Conservation (phyloP, 768 basidiomycete genomes). For the Boletales sp. region DNA sequence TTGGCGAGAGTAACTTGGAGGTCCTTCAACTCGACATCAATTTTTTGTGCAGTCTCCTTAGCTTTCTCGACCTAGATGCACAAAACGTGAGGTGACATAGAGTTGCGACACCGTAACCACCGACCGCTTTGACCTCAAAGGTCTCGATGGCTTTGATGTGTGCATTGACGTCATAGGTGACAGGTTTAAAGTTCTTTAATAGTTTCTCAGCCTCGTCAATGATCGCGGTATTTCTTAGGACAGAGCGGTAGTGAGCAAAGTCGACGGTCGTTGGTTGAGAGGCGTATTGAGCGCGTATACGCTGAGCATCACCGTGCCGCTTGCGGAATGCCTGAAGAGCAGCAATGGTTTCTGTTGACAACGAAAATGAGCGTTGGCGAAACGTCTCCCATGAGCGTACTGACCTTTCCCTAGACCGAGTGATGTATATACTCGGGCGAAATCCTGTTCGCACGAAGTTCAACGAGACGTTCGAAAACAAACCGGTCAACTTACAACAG, state of each 20-base stretch:
- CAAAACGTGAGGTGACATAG: constrained; percentile 2
- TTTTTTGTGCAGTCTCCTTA: constrained; percentile 84
- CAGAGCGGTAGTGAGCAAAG: constrained; percentile 84
- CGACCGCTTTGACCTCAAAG: constrained; percentile 93
- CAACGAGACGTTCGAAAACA: neutral
- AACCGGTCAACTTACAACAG: constrained; percentile 45
- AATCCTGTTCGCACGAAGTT: constrained; percentile 52
- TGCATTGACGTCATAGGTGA: constrained; percentile 85
- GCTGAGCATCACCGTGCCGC: constrained; percentile 86
- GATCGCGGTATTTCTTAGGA: constrained; percentile 89
- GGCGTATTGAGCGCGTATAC: constrained; percentile 58
- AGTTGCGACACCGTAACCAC: constrained; percentile 24
- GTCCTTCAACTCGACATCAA: constrained; percentile 85
- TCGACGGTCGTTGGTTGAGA: constrained; percentile 82
- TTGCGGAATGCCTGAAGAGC: constrained; percentile 95
- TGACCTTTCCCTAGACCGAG: constrained; percentile 83
- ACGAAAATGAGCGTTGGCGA: neutral
- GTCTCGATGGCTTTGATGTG: constrained; percentile 95
- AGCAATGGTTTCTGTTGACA: constrained; percentile 74
- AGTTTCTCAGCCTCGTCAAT: constrained; percentile 92
- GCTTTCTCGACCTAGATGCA: constrained; percentile 74
- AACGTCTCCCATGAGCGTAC: neutral
- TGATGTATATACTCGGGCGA: constrained; percentile 76
- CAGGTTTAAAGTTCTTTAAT: constrained; percentile 86
- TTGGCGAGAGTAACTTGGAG: constrained; percentile 92